Evolutionary conservation across 2,329 filamentous ascomycete genomes (phyloP), one percentile per base, ranked within the genome.

Genomic region (Talaromyces marneffei): DNA sequence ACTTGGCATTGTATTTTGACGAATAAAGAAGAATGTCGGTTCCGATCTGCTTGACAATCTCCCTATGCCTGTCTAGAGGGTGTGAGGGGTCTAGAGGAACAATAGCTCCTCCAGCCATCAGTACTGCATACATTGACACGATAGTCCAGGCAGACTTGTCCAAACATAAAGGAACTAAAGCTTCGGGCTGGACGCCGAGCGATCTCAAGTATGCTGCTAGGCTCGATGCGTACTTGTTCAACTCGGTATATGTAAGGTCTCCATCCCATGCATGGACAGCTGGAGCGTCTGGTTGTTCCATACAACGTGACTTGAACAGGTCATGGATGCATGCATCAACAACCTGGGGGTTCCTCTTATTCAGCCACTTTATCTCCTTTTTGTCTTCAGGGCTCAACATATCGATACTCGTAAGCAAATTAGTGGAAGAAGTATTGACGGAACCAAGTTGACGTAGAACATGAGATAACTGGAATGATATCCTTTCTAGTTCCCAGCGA

Each of bases 391-490:
- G 68, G 35, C 74, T 74, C 20, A 71, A 53, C 37, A 74, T 59
- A 44, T 50, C 59, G 35, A 63, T 14, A 27, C 12, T 48, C 3
- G 53, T 31, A 7, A 63, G 9, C 42, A 20, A 39, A 14, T 57
- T 46, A 0, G 50, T 61, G 35, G 67, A 69, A 0, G 62, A 60
- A 56, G 69, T 67, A 1, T 62, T 61, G n/a, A 68, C 56, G 1
- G 66, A 59, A n/a, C 71, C 66, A 14, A 77, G 64, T 57, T 77
- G 75, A 6, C 68, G 63, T 12, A 77, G 63, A 4, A 77, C 68
- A 48, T 69, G 69, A 10, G 64, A 64, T 12, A 89, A 76, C 63
- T 87, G 83, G 1, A 74, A 70, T 10, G 87, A 72, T 5, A 85
- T 80, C 33, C 78, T 76, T 66, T 85, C 75, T 74, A 87, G 83